These are phyloP conservation scores for Irpex lacteus DNA, from an alignment of 1,284 basidiomycete genomes.

Conservation along the genomic window DNA sequence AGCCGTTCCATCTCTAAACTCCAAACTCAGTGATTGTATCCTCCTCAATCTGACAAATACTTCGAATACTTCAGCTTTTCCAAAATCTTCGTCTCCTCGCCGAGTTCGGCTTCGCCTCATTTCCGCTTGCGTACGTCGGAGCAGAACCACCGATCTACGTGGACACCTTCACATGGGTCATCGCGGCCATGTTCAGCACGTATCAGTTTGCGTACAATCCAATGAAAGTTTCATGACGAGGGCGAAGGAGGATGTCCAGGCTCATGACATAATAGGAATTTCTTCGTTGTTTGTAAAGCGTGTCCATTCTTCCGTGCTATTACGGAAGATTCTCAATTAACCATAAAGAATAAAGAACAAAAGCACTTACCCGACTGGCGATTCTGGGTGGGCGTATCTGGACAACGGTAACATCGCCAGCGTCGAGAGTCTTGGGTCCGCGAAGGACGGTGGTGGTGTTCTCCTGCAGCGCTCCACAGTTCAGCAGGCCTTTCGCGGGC, in stretches of 20 bases:
- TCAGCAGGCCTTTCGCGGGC: constrained; percentile 42
- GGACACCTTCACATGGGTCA: constrained; percentile 33
- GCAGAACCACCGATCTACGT: neutral
- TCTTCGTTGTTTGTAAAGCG: too few species aligned
- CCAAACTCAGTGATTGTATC: constrained; percentile 60
- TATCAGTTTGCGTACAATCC: constrained; percentile 58
- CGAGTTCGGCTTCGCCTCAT: constrained; percentile 23
- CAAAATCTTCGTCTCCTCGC: constrained; percentile 73
- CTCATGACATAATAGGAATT: too few species aligned
- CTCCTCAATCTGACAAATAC: constrained; percentile 69
- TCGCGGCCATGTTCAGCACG: constrained; percentile 77
- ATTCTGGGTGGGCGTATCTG: too few species aligned
- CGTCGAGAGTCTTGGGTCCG: constrained; percentile 3
- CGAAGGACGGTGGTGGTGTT: constrained; percentile 38
- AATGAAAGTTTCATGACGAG: constrained; percentile 42
- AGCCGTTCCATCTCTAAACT: neutral
- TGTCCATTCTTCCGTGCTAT: too few species aligned
- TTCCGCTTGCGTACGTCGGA: too few species aligned
- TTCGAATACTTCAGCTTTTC: constrained; percentile 74
- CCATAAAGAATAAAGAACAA: too few species aligned
- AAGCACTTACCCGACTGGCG: too few species aligned
- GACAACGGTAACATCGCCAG: too few species aligned
- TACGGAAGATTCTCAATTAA: too few species aligned
- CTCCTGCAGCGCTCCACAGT: constrained; percentile 45
- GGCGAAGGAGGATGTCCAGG: too few species aligned